Conservation (phyloP, 2,329 filamentous ascomycete genomes). For the Periglandula ipomoeae region DNA sequence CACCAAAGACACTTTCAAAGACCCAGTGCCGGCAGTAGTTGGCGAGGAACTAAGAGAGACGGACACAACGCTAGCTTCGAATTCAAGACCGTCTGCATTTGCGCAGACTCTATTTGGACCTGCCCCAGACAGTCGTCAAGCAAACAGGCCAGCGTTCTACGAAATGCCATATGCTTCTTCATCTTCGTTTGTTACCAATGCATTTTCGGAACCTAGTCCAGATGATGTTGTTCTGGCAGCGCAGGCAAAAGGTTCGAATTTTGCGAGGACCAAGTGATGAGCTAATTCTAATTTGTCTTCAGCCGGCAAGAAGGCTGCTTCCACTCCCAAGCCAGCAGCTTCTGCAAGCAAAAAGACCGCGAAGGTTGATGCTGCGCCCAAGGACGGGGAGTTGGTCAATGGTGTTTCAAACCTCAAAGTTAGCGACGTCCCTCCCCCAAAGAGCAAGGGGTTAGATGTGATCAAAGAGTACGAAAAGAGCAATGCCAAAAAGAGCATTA, state of each 20-base stretch:
- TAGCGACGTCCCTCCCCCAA: constrained; percentile 46
- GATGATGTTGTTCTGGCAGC: constrained; percentile 83
- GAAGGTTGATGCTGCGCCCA: constrained; percentile 24
- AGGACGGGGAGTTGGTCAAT: constrained; percentile 18
- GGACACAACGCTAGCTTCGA: constrained; percentile 11
- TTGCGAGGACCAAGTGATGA: constrained; percentile 39
- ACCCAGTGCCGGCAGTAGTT: background rate
- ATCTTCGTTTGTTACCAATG: constrained; percentile 42
- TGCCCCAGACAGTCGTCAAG: constrained; percentile 20
- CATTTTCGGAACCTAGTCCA: constrained; percentile 80
- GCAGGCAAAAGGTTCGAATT: constrained; percentile 78
- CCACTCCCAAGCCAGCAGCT: constrained; percentile 21
- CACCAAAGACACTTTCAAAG: background rate
- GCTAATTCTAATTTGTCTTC: constrained; percentile 42
- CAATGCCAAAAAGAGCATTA: constrained; percentile 69
- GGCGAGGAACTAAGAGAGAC: background rate
- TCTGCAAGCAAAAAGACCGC: constrained; percentile 26
- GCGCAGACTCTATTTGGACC: constrained; percentile 43
- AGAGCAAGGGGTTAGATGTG: constrained; percentile 77
- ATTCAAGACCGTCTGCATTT: constrained; percentile 43
- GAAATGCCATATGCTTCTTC: constrained; percentile 42
- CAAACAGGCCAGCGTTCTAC: constrained; percentile 23
- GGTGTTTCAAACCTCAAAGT: constrained; percentile 29
- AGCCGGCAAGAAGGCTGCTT: constrained; percentile 45
- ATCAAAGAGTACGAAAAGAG: constrained; percentile 69